Percentiles rank a stretch among this genome's conserved stretches.
Evolutionary conservation across 2,329 filamentous ascomycete species (phyloP).

Genomic region (Colletotrichum endophyticum): DNA sequence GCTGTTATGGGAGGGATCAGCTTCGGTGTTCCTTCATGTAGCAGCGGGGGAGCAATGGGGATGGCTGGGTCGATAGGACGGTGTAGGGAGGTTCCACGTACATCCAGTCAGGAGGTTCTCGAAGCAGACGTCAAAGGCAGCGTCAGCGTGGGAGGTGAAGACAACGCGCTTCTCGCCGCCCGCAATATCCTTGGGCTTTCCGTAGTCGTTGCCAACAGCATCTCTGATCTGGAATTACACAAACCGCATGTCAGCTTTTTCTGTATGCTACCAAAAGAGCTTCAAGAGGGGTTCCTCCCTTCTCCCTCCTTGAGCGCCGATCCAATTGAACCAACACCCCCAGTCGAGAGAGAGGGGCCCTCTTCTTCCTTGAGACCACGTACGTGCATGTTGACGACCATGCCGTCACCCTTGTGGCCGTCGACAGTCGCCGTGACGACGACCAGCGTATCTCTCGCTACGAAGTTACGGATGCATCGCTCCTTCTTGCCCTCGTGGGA

Average conservation of each 20-base stretch:
- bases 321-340: not conserved
- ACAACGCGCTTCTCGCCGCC: constrained; percentile 93
- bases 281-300: not conserved
- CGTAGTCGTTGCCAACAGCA: constrained; percentile 95
- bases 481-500: constrained; percentile 70
- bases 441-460: constrained; percentile 88
- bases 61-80: not conserved
- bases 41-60: not conserved
- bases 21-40: constrained; percentile 2
- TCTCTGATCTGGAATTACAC: constrained; percentile 77
- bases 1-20: constrained; percentile 29
- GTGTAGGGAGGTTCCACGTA: constrained; percentile 48
- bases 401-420: constrained; percentile 89
- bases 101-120: constrained; percentile 78
- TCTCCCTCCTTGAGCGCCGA: not conserved
- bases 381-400: constrained; percentile 93
- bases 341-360: not conserved
- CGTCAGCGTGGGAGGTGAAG: constrained; percentile 91
- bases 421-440: constrained; percentile 91
- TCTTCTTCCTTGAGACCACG: constrained; percentile 32
- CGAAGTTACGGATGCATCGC: constrained; percentile 96
- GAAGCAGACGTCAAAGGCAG: constrained; percentile 96
- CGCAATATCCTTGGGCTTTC: constrained; percentile 85
- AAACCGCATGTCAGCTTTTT: not conserved
- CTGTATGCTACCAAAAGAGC: not conserved